Conservation (phyloP, 352 stramenopile species). For the Globisporangium megalacanthum region DNA sequence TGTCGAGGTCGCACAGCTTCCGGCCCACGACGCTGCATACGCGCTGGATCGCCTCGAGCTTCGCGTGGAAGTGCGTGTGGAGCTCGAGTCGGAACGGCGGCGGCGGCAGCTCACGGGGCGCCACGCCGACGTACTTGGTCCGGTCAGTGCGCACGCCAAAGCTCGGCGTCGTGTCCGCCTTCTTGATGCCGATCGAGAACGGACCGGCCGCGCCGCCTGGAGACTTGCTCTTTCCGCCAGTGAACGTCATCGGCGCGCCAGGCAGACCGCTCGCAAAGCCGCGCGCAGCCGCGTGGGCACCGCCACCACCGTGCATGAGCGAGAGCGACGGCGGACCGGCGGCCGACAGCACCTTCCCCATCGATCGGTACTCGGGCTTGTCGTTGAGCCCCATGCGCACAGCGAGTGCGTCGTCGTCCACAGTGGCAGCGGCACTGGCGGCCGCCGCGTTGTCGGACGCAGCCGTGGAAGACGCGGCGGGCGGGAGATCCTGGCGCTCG, state of each 20-base stretch:
- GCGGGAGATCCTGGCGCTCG: constrained; percentile 1
- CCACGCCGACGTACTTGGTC: constrained; percentile 75
- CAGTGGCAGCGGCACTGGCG: constrained; percentile 1
- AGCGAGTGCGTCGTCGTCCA: constrained; percentile 17
- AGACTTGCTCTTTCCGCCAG: constrained; percentile 29
- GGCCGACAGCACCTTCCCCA: constrained; percentile 30
- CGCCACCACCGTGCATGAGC: constrained; percentile 19
- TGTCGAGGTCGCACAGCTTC: constrained; percentile 82
- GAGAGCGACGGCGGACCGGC: constrained; percentile 30
- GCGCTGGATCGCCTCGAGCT: constrained; percentile 64
- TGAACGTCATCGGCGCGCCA: constrained; percentile 40
- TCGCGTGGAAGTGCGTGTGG: constrained; percentile 87
- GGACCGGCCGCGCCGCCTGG: constrained; percentile 9
- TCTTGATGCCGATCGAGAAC: constrained; percentile 19
- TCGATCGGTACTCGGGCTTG: constrained; percentile 54
- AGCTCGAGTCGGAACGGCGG: constrained; percentile 78
- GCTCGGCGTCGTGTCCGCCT: constrained; percentile 24
- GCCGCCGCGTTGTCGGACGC: background rate
- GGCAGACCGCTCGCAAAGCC: constrained; percentile 15
- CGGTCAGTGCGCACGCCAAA: constrained; percentile 59
- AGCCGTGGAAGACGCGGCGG: too few species aligned
- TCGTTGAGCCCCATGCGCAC: constrained; percentile 46
- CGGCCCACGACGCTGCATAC: constrained; percentile 71
- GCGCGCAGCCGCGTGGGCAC: constrained; percentile 1
- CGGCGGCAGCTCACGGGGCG: constrained; percentile 58